These are phyloP conservation scores for Peronospora farinosa DNA, from an alignment of 352 stramenopile genomes.

Conservation along the genomic window DNA sequence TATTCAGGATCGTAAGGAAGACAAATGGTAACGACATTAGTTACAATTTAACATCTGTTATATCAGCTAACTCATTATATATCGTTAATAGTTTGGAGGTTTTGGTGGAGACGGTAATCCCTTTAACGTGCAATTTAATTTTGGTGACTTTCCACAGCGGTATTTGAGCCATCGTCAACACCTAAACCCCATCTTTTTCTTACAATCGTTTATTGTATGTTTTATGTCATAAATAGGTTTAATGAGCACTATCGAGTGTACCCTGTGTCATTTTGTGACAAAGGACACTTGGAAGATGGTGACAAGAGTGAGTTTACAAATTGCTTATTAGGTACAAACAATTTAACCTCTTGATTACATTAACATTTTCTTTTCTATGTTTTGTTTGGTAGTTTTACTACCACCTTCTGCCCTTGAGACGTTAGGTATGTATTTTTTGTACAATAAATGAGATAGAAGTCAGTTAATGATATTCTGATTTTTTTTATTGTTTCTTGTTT, in stretches of 20 bases:
- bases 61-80: conserved; percentile 2
- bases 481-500: conserved; percentile 6
- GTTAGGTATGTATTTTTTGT: conserved; percentile 58
- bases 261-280: conserved; percentile 83
- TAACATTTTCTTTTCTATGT: background rate
- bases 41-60: background rate
- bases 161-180: conserved; percentile 13
- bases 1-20: conserved; percentile 6
- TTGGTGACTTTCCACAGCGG: conserved; percentile 67
- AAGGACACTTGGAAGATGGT: conserved; percentile 82
- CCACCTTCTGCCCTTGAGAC: conserved; percentile 96
- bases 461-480: background rate
- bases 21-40: conserved; percentile 3
- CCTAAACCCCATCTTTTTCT: background rate
- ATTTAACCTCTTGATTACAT: background rate
- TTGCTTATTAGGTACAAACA: background rate
- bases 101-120: conserved; percentile 72
- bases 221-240: conserved; percentile 35
- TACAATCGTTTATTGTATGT: background rate
- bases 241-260: conserved; percentile 86
- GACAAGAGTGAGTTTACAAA: conserved; percentile 68
- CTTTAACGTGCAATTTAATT: conserved; percentile 78
- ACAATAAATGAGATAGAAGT: background rate
- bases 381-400: conserved; percentile 79
- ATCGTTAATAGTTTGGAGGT: conserved; percentile 47